Percentiles rank a stretch among this genome's conserved stretches.
Evolutionary conservation across 148 eudicot species (phyloP).

Genomic region (Selenicereus undatus): DNA sequence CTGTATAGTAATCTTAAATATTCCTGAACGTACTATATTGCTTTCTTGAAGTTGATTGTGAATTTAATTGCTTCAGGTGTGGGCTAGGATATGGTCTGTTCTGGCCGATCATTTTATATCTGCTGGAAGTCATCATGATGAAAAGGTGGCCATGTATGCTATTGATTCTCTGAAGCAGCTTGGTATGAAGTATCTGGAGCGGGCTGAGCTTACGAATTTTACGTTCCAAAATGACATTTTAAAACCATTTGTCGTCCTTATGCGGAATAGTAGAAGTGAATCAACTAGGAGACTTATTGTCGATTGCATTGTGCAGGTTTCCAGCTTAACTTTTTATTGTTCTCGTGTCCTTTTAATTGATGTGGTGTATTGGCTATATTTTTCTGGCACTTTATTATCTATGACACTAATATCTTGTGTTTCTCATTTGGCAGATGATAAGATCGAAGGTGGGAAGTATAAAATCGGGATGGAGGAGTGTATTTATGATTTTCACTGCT

Average conservation of each 20-base stretch:
- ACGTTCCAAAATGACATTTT: slow-evolving; percentile 96
- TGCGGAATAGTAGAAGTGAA: slow-evolving; percentile 89
- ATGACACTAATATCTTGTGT: not conserved
- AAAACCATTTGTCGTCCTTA: slow-evolving; percentile 94
- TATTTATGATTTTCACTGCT: slow-evolving; percentile 97
- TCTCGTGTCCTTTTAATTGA: not conserved
- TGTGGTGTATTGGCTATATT: not conserved
- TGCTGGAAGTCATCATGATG: slow-evolving; percentile 99
- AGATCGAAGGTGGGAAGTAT: slow-evolving; percentile 98
- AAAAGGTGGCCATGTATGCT: slow-evolving; percentile 98
- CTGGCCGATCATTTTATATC: slow-evolving; percentile 88
- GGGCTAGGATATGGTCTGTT: slow-evolving; percentile 99
- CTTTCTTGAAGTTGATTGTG: slow-evolving; percentile 5
- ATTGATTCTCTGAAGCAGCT: slow-evolving; percentile 96
- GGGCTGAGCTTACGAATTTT: slow-evolving; percentile 87
- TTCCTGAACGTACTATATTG: not conserved
- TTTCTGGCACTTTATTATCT: not conserved
- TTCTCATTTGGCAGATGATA: slow-evolving; percentile 63
- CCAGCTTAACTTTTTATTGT: not conserved
- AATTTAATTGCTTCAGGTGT: slow-evolving; percentile 56
- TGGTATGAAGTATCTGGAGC: slow-evolving; percentile 95
- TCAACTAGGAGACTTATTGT: slow-evolving; percentile 83
- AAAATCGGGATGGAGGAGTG: slow-evolving; percentile 99
- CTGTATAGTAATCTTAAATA: not conserved
- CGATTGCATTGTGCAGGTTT: slow-evolving; percentile 96